These are phyloP conservation scores for Cytospora schulzeri DNA, from an alignment of 2,329 filamentous ascomycete genomes.

Conservation along the genomic window DNA sequence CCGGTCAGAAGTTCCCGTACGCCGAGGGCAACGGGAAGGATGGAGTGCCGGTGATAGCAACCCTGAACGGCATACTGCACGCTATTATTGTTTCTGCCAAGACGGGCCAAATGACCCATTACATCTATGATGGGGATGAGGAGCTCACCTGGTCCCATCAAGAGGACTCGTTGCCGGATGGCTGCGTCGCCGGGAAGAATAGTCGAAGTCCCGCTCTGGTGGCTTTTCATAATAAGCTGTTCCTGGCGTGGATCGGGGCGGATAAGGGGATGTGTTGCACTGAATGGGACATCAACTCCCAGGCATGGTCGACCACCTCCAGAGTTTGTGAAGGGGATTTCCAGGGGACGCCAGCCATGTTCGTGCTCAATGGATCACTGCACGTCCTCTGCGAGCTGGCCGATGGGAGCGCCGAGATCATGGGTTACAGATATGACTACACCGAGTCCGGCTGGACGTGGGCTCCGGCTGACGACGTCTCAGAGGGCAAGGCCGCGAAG, in stretches of 20 bases:
- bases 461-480: constrained; percentile 37
- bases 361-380: constrained; percentile 36
- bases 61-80: constrained; percentile 39
- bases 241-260: constrained; percentile 36
- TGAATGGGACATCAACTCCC: constrained; percentile 32
- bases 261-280: constrained; percentile 35
- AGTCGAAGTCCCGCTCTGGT: constrained; percentile 34
- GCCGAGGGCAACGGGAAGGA: constrained; percentile 20
- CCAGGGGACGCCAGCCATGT: constrained; percentile 38
- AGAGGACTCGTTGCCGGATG: constrained; percentile 31
- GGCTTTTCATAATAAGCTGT: constrained; percentile 40
- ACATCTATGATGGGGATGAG: constrained; percentile 37
- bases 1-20: constrained; percentile 34
- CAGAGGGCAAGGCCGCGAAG: constrained; percentile 33
- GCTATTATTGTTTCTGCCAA: constrained; percentile 35
- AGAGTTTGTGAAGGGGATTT: constrained; percentile 15
- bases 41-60: constrained; percentile 39
- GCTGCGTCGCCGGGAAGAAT: constrained; percentile 32
- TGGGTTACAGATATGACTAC: constrained; percentile 37
- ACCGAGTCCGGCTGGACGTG: constrained; percentile 37
- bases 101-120: constrained; percentile 37
- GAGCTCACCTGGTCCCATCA: constrained; percentile 32
- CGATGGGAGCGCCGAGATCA: constrained; percentile 34
- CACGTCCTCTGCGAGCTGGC: constrained; percentile 37
- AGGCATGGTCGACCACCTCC: constrained; percentile 26